Base-by-base conservation (phyloP, 805 yeast species). In the Yamadazyma ubonensis region DNA sequence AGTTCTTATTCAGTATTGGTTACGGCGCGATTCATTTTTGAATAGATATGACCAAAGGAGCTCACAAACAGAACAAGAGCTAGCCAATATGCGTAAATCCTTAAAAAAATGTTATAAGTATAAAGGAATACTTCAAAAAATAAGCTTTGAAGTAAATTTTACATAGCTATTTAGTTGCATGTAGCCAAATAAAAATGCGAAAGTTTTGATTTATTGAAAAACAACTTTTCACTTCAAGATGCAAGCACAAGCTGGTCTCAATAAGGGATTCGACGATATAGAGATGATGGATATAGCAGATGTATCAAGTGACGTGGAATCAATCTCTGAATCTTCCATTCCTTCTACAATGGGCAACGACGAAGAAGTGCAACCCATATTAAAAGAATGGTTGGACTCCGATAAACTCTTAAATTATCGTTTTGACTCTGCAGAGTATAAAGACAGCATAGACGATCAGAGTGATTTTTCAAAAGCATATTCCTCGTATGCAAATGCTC, bases 351-450 rank as follows among this genome's bases (percentile, higher is more conserved):
- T 41, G 29, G 43, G 33, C 9, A 29, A 38, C 22, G 39, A 31
- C 11, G 41, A 33, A 10, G 33, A 27, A 8, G 52, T 51, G 20
- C 44, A 46, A n/a, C 61, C 64, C 42, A 54, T 73, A 57, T 50
- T 81, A 63, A 59, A 69, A 63, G 63, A 59, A 62, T 54, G 79
- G 81, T 47, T 78, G 65, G 21, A 57, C 54, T 39, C 68, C 57
- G 57, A 58, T 25, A 55, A 57, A 28, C 50, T 55, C 7, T 54
- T 60, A 26, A 65, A 63, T 8, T 65, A 70, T 34, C 72, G 72
- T 30, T 65, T 71, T 20, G 67, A 71, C 43, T 41, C 68, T 10
- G 69, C 62, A 41, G 71, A 75, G 3, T 71, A 69, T 44, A 48
- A 54, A 27, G 49, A 51, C 7, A 60, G 66, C 29, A 36, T 73